Base-by-base conservation (phyloP, 106 monocot species). In the Triglochin maritima region DNA sequence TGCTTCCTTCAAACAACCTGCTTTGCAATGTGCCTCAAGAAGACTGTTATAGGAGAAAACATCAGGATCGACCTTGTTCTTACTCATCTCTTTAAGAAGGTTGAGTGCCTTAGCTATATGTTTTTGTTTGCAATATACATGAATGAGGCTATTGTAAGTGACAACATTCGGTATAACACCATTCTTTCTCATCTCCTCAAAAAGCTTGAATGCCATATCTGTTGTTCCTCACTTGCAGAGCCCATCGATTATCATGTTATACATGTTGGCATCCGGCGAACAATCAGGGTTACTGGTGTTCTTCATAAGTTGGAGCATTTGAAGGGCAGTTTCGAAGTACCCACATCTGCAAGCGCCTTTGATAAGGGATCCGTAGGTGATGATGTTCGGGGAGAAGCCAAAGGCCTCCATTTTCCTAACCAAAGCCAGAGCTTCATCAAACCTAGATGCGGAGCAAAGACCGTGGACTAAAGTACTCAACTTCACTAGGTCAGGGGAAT, bases 31-130 rank as follows among this genome's bases (percentile, higher is more conserved):
- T 3, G 62, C 74, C 56, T 76, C 14, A 9, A 87, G 59, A 9
- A 87, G 44, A 41, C 57, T 17, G 58, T 59, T 78, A 62, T 80
- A 83, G 3, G 74, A 69, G 15, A 66, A 43, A 52, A 59, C 62
- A 63, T 75, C 50, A 0, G 75, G 86, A 0, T 6, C 12, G 17
- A 82, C 45, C 3, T 80, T 69, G 11, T 54, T 9, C 0, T n/a
- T 49, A 49, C 10, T 11, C 82, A 86, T 82, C 15, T 78, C 62
- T n/a, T 60, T 47, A 44, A 79, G 69, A 17, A 79, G 44, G 14
- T 72, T 57, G 5, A 64, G 11, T 12, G 74, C 86, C 4, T 57
- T 51, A n/a, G 64, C 57, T 17, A 69, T 49, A 2, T 12, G 6
- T 7, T 64, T 75, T 1, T 64, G 17, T 65, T 68, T 71, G 49